phyloP scores from a whole-genome alignment of 208 protist species.

The Acanthamoeba castellanii region DNA sequence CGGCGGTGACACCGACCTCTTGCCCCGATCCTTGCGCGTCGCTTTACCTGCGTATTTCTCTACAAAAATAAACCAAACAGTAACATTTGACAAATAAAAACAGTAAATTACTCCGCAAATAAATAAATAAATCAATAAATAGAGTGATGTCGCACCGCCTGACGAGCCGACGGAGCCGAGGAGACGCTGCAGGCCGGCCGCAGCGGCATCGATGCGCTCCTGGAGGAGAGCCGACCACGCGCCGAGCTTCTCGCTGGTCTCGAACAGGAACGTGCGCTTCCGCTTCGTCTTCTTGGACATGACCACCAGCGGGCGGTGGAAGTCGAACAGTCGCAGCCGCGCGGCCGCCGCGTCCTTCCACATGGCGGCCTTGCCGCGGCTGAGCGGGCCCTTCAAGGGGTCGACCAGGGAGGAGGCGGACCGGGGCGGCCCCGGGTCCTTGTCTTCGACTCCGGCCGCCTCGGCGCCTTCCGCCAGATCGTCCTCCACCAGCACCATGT shows the following conservation, averaged over 20 bases:
- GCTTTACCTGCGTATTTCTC: background rate
- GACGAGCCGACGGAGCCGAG: background rate
- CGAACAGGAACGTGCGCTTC: background rate
- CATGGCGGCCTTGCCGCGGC: background rate
- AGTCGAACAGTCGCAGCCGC: background rate
- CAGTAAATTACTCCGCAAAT: too few relatives aligned
- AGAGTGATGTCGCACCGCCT: too few relatives aligned
- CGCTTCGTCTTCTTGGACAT: background rate
- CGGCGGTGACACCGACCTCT: background rate
- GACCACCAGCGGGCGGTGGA: conserved; percentile 13
- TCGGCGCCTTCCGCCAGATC: background rate
- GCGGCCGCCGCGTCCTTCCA: background rate
- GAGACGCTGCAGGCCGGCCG: background rate
- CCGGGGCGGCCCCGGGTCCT: too few relatives aligned
- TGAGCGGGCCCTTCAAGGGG: background rate
- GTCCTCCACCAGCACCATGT: background rate
- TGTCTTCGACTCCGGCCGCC: too few relatives aligned
- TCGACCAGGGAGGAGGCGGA: too few relatives aligned
- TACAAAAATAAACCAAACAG: too few relatives aligned
- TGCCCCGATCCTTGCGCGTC: background rate
- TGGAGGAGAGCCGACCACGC: background rate
- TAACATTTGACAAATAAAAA: too few relatives aligned
- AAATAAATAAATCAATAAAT: too few relatives aligned
- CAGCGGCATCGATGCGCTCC: background rate
- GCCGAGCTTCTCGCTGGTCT: background rate